Percentiles rank a stretch among this genome's conserved stretches.
These are phyloP conservation scores for Neurospora sp. DNA, from an alignment of 495 filamentous ascomycete species.

Conservation along the genomic window DNA sequence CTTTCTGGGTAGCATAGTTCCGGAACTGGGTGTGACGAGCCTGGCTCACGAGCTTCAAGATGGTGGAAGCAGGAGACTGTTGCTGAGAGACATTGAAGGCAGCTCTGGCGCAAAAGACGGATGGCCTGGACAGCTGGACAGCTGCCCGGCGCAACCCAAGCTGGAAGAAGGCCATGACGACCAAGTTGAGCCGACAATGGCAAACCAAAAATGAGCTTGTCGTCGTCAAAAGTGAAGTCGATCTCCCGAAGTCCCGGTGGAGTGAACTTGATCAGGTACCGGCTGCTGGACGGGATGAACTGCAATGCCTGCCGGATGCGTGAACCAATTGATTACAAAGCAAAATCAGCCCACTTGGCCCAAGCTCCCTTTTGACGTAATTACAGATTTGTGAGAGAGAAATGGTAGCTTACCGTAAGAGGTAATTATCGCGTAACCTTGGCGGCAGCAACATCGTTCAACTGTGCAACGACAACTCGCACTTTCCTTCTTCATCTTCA, in stretches of 20 bases:
- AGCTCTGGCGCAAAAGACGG: slow-evolving; percentile 45
- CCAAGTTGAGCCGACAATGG: slow-evolving; percentile 7
- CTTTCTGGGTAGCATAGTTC: not conserved
- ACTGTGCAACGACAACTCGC: not conserved
- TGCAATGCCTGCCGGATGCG: not conserved
- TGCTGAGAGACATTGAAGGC: slow-evolving; percentile 18
- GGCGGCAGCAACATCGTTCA: not conserved
- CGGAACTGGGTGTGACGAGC: not conserved
- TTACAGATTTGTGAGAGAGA: not conserved
- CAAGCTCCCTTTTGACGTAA: not conserved
- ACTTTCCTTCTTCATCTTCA: not conserved
- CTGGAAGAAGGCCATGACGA: slow-evolving; percentile 36
- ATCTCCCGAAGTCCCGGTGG: not conserved
- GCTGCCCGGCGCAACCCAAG: slow-evolving; percentile 42
- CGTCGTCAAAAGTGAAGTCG: not conserved
- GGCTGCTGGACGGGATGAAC: not conserved
- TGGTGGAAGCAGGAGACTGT: slow-evolving; percentile 1
- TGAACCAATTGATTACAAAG: not conserved
- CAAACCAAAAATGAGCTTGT: slow-evolving; percentile 1
- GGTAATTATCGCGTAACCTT: not conserved
- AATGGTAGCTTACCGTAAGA: not conserved
- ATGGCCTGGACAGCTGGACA: slow-evolving; percentile 42
- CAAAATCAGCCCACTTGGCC: slow-evolving; percentile 4
- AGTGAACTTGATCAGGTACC: not conserved
- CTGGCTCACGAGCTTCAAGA: slow-evolving; percentile 9